These are phyloP conservation scores for Xylaria sp. DNA, from an alignment of 495 filamentous ascomycete species.

Conservation along the genomic window DNA sequence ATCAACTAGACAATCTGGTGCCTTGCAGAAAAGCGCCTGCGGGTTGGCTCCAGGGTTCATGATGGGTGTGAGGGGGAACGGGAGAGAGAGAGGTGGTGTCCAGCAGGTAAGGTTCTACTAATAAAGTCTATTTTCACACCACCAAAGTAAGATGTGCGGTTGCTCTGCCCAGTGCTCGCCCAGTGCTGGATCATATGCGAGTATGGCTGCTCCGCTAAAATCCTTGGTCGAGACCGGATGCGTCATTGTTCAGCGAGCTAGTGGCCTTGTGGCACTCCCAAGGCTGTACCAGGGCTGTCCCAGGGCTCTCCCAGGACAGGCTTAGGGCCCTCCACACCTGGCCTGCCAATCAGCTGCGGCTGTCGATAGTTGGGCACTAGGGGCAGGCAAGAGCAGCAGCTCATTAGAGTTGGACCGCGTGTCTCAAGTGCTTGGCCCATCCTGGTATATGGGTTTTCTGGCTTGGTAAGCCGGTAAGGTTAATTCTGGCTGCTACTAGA, in stretches of 20 bases:
- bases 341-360: constrained; percentile 30
- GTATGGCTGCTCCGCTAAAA: background rate
- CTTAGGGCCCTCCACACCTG: too few species aligned
- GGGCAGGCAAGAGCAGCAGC: background rate
- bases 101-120: constrained; percentile 3
- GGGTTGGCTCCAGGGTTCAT: background rate
- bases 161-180: background rate
- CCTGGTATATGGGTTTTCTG: background rate
- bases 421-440: constrained; percentile 23
- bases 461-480: constrained; percentile 8
- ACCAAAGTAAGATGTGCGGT: background rate
- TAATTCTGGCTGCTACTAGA: background rate
- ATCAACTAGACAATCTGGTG: constrained; percentile 13
- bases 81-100: background rate
- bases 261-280: constrained; percentile 29
- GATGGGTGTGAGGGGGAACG: constrained; percentile 4
- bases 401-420: constrained; percentile 16
- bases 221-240: constrained; percentile 33
- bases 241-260: constrained; percentile 40
- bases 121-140: constrained; percentile 15
- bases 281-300: too few species aligned
- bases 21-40: constrained; percentile 18
- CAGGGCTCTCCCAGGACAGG: too few species aligned
- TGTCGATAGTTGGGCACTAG: constrained; percentile 19
- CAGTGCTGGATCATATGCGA: background rate